Percentiles rank a stretch among this genome's conserved stretches.
These are phyloP conservation scores for Gossypium longicalyx DNA, from an alignment of 345 rosid species.

Conservation along the genomic window DNA sequence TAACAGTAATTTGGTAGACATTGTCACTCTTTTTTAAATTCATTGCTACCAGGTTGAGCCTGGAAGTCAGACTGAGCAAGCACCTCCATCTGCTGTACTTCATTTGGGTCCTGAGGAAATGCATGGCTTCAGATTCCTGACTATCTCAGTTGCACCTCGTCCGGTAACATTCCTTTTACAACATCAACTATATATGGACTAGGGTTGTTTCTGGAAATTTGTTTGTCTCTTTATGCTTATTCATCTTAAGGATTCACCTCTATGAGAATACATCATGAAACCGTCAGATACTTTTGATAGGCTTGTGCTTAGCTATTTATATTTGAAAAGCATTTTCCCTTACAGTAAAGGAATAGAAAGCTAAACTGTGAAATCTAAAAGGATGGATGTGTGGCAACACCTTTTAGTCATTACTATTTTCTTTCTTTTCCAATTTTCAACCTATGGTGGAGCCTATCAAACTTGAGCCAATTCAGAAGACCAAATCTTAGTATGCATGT, in stretches of 20 bases:
- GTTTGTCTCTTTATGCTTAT: not conserved
- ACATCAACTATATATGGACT: not conserved
- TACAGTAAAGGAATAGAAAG: not conserved
- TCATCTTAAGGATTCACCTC: not conserved
- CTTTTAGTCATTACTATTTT: not conserved
- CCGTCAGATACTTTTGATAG: not conserved
- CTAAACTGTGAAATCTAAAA: not conserved
- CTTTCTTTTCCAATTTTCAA: slow-evolving; percentile 7
- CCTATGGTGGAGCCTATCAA: not conserved
- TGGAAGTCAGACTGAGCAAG: slow-evolving; percentile 98
- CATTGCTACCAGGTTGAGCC: slow-evolving; percentile 70
- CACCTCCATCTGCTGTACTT: slow-evolving; percentile 91
- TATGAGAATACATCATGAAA: slow-evolving; percentile 4
- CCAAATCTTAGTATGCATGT: not conserved
- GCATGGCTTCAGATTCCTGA: slow-evolving; percentile 81
- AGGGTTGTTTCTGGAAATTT: not conserved
- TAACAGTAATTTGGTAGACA: slow-evolving; percentile 17
- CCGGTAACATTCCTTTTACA: slow-evolving; percentile 46
- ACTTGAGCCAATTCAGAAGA: not conserved
- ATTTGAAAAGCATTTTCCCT: not conserved
- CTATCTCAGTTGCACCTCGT: slow-evolving; percentile 93
- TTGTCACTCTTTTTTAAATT: slow-evolving; percentile 7
- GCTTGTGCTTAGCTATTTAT: slow-evolving; percentile 1
- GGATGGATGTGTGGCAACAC: not conserved
- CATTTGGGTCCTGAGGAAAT: slow-evolving; percentile 69